Base-by-base conservation (phyloP, 805 yeast species). In the Candida verbasci region DNA sequence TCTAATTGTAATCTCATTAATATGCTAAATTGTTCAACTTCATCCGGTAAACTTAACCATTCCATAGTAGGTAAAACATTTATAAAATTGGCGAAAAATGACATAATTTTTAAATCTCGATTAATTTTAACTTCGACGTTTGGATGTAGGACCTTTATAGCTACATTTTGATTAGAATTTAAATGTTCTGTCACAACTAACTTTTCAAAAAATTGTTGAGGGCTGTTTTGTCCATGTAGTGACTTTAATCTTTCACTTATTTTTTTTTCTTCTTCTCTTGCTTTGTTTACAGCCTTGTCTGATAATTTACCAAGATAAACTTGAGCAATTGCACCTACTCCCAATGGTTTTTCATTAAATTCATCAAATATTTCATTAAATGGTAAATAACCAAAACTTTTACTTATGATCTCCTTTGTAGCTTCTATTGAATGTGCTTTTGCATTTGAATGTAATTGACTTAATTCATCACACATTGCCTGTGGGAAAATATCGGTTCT, bases 301-400 rank as follows among this genome's bases (percentile, higher is more conserved):
- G 79, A 73, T 17, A 86, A 59, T 45, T 77, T 79, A 1, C 85
- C 97, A 25, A 75, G 59, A 59, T 91, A 86, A 3, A 93, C 98
- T 59, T 93, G 98, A 1, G 96, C 98, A 64, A 93, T 93, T 1
- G 98, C 96, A 10, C 98, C 98, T n/a, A 91, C 91, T 1, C 98
- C 98, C 6, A 89, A 62, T 0, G 97, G 97, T 25, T 56, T 68
- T 20, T 76, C 79, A 23, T 75, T 62, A 49, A 93, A 86, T 44
- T 82, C 86, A 21, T 81, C 88, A 56, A 91, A 93, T 5, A 88
- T 75, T 24, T 86, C 86, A 11, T 83, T 85, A 43, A 88, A 74
- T 7, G 68, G 60, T 48, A 68, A 50, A 17, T 43, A 45, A 17
- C 74, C 76, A 45, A 87, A 84, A 10, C 89, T 76, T 17, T 71